Base-by-base conservation (phyloP, 257 asterid genomes). In the Echium plantagineum region DNA sequence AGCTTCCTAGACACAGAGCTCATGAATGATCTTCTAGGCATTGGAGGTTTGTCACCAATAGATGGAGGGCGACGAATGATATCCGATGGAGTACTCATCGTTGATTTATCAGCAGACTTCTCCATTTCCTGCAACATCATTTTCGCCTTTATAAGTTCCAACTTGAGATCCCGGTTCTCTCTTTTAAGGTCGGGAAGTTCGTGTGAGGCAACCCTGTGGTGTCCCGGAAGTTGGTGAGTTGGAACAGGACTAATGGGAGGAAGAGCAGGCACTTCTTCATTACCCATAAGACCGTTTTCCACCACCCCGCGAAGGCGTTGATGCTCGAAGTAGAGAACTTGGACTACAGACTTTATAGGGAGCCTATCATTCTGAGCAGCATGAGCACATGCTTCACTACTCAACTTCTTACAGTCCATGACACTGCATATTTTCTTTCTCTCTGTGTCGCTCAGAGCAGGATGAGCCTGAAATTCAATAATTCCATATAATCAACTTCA, bases 291-390 rank as follows among this genome's bases (percentile, higher is more conserved):
- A 71, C 65, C 58, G 10, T 69, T 71, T 8, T 84, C 85, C 87
- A 79, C 66, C 56, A 63, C 88, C 60, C 81, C 90, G 28, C 87
- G 74, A 5, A 82, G 86, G 20, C 90, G 88, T 65, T 89, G 95
- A 55, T 89, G 95, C 80, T 89, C 95, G 68, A 82, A 77, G 81
- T 86, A 83, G 28, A 89, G 93, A 32, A 89, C 97, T 73, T 86
- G 95, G n/a, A 89, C 94, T 4, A 84, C 86, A 0, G 85, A 86
- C 59, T 86, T 91, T 59, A 79, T 95, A 0, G 97, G 94, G 6
- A 86, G 85, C 71, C 94, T 59, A 63, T 86, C 95, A 53, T 86
- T 89, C 59, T 89, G 94, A 52, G 97, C 95, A 13, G 97, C 94
- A 42, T 89, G 97, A 0, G 93, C 97, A 24, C 88, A 84, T 5